Evolutionary conservation across 371 early-diverging fungal species (phyloP), one percentile per base, ranked within the genome.

Genomic region (Umbelopsis sp.): DNA sequence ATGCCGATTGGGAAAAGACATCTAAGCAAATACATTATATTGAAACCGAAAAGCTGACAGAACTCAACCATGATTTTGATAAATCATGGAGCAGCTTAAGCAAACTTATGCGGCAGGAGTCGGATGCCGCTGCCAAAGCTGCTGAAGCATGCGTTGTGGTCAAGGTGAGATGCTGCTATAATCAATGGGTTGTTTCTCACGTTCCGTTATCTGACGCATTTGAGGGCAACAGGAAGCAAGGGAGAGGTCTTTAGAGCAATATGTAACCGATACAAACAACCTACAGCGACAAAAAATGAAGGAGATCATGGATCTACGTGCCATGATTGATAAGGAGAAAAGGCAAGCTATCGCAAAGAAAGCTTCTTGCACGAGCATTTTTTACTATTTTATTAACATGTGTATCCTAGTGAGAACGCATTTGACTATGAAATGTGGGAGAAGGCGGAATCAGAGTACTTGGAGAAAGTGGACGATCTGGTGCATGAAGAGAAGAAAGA

Each of bases 351-450:
- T 3, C 4, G 29, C 29, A 29, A 29, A 29, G 4, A 29, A 4
- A 4, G 3, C 4, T 29, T 29, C 4, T 29, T 29, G 29, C 29
- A 29, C 29, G 4, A 4, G 29, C 29, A 22, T 22, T 22, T 22
- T 22, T 29, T 3, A 29, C 10, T 3, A 50, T 25, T 7, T 3
- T 0, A 10, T 12, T 7, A 12, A 41, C 12, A 10, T 7, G 4
- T 41, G 7, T 7, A 41, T 41, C 12, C 7, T 46, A 74, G 76
- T 63, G 70, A 75, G 20, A 71, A 70, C 35, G 76, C 71, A 1
- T 75, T 72, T 62, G 72, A 75, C 22, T 20, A 65, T 46, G 69
- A 75, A 66, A 75, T 75, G 69, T 75, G 76, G 76, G 71, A 75
- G 45, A 70, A 72, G 24, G 50, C 72, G 1, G 44, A 72, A 38